Conservation (phyloP, 1,284 basidiomycete genomes). For the Fomitopsis betulina region DNA sequence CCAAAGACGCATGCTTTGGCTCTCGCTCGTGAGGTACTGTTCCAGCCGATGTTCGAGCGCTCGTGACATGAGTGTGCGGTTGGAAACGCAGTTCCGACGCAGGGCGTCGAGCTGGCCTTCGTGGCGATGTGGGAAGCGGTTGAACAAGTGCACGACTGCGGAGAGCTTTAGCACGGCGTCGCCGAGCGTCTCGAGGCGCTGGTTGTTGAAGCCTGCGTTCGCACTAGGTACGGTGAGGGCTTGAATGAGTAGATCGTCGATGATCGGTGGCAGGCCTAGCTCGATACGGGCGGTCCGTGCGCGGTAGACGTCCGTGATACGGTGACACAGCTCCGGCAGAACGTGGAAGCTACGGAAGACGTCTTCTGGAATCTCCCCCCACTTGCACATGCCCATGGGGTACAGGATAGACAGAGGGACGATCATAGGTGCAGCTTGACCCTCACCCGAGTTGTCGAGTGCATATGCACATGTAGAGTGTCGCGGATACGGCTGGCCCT, state of each 20-base stretch:
- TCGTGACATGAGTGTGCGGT: constrained; percentile 60
- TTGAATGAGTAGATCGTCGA: constrained; percentile 55
- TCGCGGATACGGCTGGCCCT: constrained; percentile 40
- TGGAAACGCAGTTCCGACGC: constrained; percentile 61
- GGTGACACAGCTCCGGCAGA: constrained; percentile 63
- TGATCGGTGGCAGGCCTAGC: constrained; percentile 56
- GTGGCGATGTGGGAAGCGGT: constrained; percentile 67
- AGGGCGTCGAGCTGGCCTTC: constrained; percentile 75
- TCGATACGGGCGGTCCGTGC: constrained; percentile 43
- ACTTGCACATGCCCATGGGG: constrained; percentile 50
- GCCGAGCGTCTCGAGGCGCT: constrained; percentile 80
- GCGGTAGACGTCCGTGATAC: constrained; percentile 60
- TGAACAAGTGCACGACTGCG: constrained; percentile 72
- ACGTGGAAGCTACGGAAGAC: constrained; percentile 48
- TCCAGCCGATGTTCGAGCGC: constrained; percentile 64
- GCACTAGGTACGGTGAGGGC: constrained; percentile 71
- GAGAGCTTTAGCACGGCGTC: constrained; percentile 78
- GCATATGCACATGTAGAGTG: constrained; percentile 40
- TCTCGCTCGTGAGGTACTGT: constrained; percentile 58
- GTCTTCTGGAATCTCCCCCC: constrained; percentile 42
- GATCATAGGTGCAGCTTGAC: background rate
- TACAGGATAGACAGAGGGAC: constrained; percentile 29
- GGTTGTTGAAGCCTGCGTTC: constrained; percentile 64
- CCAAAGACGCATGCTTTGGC: constrained; percentile 55
- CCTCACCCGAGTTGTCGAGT: constrained; percentile 23